phyloP scores from a whole-genome alignment of 2,329 filamentous ascomycete species.

The Scorias spongiosa region DNA sequence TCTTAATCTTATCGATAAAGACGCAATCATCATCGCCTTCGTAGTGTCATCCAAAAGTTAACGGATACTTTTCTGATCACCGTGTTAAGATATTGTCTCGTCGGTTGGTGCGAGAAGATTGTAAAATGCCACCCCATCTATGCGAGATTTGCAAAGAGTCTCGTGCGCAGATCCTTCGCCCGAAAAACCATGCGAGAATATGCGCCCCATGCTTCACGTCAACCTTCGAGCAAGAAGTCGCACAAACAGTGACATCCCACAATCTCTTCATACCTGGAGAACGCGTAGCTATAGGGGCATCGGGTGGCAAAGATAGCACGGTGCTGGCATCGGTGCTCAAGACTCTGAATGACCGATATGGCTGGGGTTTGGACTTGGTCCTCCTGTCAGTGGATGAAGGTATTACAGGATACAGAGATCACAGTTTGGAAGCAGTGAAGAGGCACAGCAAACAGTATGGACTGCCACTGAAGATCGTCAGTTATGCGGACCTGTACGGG shows the following conservation, averaged over 20 bases:
- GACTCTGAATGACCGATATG: constrained; percentile 77
- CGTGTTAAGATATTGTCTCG: neutral
- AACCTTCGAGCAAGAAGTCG: constrained; percentile 84
- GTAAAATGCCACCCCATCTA: constrained; percentile 54
- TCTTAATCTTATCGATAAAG: too few relatives aligned
- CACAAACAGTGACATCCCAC: constrained; percentile 75
- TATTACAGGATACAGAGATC: constrained; percentile 92
- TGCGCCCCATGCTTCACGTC: constrained; percentile 78
- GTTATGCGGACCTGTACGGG: constrained; percentile 85
- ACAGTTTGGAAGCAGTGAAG: constrained; percentile 92
- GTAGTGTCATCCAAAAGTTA: too few relatives aligned
- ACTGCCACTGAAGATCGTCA: constrained; percentile 82
- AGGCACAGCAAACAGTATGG: constrained; percentile 80
- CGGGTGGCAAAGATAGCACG: constrained; percentile 93
- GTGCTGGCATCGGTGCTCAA: constrained; percentile 90
- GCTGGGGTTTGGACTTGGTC: constrained; percentile 73
- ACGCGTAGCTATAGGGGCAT: constrained; percentile 83
- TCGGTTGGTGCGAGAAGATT: neutral
- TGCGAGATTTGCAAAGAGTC: constrained; percentile 64
- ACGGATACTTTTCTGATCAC: too few relatives aligned
- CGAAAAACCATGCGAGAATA: constrained; percentile 87
- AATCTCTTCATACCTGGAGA: constrained; percentile 74
- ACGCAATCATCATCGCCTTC: too few relatives aligned
- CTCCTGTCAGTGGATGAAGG: constrained; percentile 91
- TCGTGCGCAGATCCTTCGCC: constrained; percentile 77